Conservation (phyloP, 139 green algal genomes). For the Volvox africanus region DNA sequence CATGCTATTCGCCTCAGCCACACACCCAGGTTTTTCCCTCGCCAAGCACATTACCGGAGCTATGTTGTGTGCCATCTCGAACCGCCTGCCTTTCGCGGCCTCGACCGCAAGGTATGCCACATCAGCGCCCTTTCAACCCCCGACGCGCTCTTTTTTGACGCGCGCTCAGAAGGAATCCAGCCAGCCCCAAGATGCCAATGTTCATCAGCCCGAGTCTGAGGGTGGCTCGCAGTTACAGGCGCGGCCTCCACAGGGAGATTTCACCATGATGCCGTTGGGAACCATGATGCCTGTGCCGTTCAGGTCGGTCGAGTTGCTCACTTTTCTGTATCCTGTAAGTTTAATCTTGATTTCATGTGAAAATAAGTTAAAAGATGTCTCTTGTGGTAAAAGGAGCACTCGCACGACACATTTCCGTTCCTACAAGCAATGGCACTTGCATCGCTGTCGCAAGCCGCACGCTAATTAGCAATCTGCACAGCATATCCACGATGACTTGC, state of each 20-base stretch:
- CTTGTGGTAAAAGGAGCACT: no score
- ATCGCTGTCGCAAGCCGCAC: no score
- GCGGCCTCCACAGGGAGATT: neutral
- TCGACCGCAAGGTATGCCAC: no score
- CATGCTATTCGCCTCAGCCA: neutral
- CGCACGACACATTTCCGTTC: neutral
- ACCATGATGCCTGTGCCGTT: constrained; percentile 17
- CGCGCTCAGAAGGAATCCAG: constrained; percentile 21
- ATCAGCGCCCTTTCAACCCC: no score
- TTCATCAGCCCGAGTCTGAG: neutral
- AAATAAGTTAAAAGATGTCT: neutral
- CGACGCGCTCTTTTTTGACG: neutral
- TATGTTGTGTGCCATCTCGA: neutral
- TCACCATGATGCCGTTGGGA: neutral
- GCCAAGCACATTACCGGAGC: neutral
- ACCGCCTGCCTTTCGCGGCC: neutral
- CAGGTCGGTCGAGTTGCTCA: neutral
- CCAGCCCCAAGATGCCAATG: neutral
- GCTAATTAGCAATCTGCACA: no score
- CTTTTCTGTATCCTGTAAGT: no score
- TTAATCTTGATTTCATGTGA: no score
- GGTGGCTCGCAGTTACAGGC: neutral
- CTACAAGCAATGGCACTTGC: no score
- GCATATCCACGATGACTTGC: neutral
- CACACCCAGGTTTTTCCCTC: neutral